Conservation (phyloP, 352 stramenopile genomes). For the Halophytophthora polymorphica region DNA sequence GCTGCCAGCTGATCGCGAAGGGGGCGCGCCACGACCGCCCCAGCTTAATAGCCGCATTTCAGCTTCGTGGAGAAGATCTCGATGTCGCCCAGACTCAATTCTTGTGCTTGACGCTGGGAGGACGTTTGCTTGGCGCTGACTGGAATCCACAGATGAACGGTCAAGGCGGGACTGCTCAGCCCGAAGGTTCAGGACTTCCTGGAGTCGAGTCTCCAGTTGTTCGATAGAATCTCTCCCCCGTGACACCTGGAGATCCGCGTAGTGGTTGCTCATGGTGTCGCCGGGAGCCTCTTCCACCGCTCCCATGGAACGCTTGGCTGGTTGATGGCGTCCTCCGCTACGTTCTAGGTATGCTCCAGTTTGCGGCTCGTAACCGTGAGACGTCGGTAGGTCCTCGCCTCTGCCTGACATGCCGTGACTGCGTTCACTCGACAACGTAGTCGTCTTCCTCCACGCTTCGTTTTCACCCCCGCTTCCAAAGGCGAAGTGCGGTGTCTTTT, state of each 20-base stretch:
- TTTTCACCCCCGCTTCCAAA: background rate
- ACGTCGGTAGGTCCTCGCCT: too few relatives aligned
- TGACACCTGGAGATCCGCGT: background rate
- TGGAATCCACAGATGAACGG: background rate
- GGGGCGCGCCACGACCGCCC: background rate
- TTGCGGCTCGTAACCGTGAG: too few relatives aligned
- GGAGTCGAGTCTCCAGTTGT: slow-evolving; percentile 26
- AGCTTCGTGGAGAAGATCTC: slow-evolving; percentile 5
- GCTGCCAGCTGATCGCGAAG: background rate
- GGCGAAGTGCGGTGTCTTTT: background rate
- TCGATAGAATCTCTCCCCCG: slow-evolving; percentile 16
- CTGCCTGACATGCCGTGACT: too few relatives aligned
- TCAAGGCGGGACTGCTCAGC: slow-evolving; percentile 1
- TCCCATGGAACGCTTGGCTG: slow-evolving; percentile 1
- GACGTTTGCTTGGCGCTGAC: background rate
- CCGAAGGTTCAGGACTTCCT: slow-evolving; percentile 32
- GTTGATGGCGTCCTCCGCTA: background rate
- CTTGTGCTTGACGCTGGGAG: background rate
- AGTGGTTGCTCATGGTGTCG: slow-evolving; percentile 2
- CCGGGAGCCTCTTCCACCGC: slow-evolving; percentile 7
- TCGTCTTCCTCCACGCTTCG: background rate
- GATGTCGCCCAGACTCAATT: slow-evolving; percentile 2
- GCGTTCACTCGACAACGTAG: background rate
- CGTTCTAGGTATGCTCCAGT: too few relatives aligned
- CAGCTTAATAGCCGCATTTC: background rate